Evolutionary conservation across 2,329 filamentous ascomycete genomes (phyloP), one percentile per base, ranked within the genome.

Genomic region (Aspergillus unguis): DNA sequence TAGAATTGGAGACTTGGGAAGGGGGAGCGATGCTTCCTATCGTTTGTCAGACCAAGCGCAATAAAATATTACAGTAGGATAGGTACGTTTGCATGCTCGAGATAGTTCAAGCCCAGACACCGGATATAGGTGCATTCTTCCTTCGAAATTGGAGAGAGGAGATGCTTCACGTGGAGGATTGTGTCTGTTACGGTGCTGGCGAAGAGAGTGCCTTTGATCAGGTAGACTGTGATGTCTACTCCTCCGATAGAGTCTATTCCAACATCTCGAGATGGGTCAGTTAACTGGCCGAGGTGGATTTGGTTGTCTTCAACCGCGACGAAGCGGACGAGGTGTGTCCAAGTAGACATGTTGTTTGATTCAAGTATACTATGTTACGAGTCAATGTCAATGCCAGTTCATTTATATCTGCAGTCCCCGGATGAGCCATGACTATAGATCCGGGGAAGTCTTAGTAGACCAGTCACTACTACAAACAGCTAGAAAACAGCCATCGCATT

Each of bases 251-350:
- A 58, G 32, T 65, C 63, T 8, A 54, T 55, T 8, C 65, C 66
- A 37, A 67, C 51, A 55, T 69, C 66, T 1, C 57, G 59, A 3
- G 49, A 53, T 3, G 57, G 54, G 46, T 69, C 64, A n/a, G 66
- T 57, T 2, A 68, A 42, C 48, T 68, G 63, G 9, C 66, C 66
- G 4, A 69, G 58, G 32, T 69, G 66, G 25, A 59, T 48, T 26
- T 62, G 59, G 35, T 51, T 58, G 49, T 68, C 66, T 46, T 69
- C 66, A 5, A 55, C 53, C 28, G 65, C 65, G 33, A 68, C 58
- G 52, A 69, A 69, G 5, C 65, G 65, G 47, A 69, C 57, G 2
- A 69, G 48, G 40, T 68, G 65, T 31, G 66, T 68, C 65, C 65
- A 68, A 33, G 57, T 2, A 9, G n/a, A 36, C 17, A 11, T 35